Conservation (phyloP, 2,329 filamentous ascomycete species). For the Xylaria sp. region DNA sequence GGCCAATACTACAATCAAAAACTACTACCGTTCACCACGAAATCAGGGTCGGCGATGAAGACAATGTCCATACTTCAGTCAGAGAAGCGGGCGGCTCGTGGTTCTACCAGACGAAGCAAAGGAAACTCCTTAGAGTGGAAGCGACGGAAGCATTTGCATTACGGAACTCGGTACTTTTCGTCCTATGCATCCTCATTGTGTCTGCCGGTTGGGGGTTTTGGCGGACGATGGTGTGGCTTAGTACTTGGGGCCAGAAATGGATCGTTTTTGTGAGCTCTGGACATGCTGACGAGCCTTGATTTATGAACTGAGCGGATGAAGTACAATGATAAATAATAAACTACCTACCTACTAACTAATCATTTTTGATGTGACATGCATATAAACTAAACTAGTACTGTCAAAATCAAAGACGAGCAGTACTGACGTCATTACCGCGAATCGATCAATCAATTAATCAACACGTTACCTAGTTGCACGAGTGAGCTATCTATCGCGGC, state of each 20-base stretch:
- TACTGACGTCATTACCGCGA: slow-evolving; percentile 29
- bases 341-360: too few species aligned
- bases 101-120: slow-evolving; percentile 67
- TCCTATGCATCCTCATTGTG: slow-evolving; percentile 55
- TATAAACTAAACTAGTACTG: too few species aligned
- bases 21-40: slow-evolving; percentile 1
- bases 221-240: slow-evolving; percentile 18
- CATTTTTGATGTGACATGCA: too few species aligned
- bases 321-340: neutral
- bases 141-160: slow-evolving; percentile 72
- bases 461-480: neutral
- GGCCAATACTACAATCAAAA: slow-evolving; percentile 1
- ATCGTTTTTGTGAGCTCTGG: neutral
- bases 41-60: neutral
- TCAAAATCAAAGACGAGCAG: too few species aligned
- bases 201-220: slow-evolving; percentile 16
- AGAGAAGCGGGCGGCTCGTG: slow-evolving; percentile 48
- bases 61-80: slow-evolving; percentile 1
- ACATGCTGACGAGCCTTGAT: neutral
- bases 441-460: neutral
- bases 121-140: slow-evolving; percentile 71
- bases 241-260: neutral
- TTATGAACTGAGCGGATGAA: neutral
- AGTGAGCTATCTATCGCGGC: neutral
- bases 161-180: slow-evolving; percentile 63